A percentile compares a stretch with the other conserved stretches of the same genome.
These are phyloP conservation scores for Citeromyces hawaiiensis DNA, from an alignment of 1,139 yeast genomes.

Conservation along the genomic window DNA sequence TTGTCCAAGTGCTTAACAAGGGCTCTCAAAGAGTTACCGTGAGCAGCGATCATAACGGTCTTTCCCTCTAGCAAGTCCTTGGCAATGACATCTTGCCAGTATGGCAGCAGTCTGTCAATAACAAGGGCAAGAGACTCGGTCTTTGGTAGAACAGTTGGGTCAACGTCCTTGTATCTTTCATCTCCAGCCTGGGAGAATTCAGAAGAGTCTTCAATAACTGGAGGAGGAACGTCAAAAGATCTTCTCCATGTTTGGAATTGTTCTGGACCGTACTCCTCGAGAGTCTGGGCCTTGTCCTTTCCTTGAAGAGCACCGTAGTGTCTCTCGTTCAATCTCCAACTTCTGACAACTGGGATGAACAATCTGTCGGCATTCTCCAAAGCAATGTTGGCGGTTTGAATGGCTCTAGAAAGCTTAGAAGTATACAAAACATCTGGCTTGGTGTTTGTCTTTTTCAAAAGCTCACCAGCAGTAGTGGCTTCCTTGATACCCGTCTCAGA, in stretches of 20 bases:
- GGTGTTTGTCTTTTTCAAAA: constrained; percentile 77
- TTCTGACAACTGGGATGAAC: constrained; percentile 86
- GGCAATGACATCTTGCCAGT: constrained; percentile 93
- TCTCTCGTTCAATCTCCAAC: constrained; percentile 98
- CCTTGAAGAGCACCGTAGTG: constrained; percentile 99
- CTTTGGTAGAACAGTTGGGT: constrained; percentile 78
- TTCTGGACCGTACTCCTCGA: constrained; percentile 80
- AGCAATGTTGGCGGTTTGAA: constrained; percentile 96
- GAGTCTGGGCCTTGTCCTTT: constrained; percentile 91
- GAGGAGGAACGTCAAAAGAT: constrained; percentile 96
- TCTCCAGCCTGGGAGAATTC: constrained; percentile 81
- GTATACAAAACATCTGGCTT: constrained; percentile 85
- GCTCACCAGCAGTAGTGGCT: constrained; percentile 89
- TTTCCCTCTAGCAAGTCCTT: constrained; percentile 74
- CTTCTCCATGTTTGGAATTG: constrained; percentile 97
- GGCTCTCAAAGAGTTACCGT: constrained; percentile 97
- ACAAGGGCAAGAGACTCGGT: constrained; percentile 94
- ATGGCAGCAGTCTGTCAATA: constrained; percentile 93
- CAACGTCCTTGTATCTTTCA: constrained; percentile 71
- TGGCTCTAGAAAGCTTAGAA: constrained; percentile 88
- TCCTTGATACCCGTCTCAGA: constrained; percentile 79
- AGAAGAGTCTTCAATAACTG: constrained; percentile 65
- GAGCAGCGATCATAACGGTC: constrained; percentile 91
- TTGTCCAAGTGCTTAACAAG: constrained; percentile 93
- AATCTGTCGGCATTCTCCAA: constrained; percentile 80